Evolutionary conservation across 176 grass and related monocot genomes (phyloP), one percentile per base, ranked within the genome.

Genomic region (Urochloa ruziziensis): DNA sequence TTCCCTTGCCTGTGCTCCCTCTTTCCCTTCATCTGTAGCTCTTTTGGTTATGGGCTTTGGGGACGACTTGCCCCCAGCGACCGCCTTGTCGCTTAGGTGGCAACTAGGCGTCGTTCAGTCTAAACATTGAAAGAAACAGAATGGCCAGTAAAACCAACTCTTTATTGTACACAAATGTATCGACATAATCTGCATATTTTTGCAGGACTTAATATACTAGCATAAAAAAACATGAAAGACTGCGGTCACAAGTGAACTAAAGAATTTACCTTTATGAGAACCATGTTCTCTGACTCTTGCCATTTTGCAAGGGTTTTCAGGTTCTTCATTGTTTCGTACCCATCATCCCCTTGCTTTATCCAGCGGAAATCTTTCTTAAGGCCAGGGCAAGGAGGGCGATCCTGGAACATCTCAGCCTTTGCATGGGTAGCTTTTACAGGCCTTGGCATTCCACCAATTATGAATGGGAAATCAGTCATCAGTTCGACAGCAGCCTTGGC

Each of bases 391-490:
- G 84, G 48, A 48, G 87, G 91, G 43, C 87, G 87, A 53, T 93
- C 72, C 11, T 1, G 23, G 67, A 93, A 87, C 87, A 90, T 90
- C 7, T 85, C 84, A 11, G 77, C 47, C 40, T 62, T 87, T 10
- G 91, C 81, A 37, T 33, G 3, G 8, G 2, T 39, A 53, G 87
- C 87, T 12, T 47, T 90, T 58, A 93, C 84, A 69, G 84, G 91
- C 84, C 91, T 93, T 19, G 84, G 84, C 91, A 87, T 90, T 44
- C 91, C 91, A 27, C 80, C 69, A 21, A 93, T 87, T 51, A 93
- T 93, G 81, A 93, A 93, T 10, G 87, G 87, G n/a, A 87, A 93
- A 77, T 84, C 73, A 62, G 47, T 66, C 84, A 93, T 90, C 72
- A 84, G 17, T 16, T 80, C 75, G 4, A 93, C 72, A 21, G 32